Evolutionary conservation across 345 rosid genomes (phyloP), one percentile per base, ranked within the genome.

Genomic region (Pugionium dolabratum): DNA sequence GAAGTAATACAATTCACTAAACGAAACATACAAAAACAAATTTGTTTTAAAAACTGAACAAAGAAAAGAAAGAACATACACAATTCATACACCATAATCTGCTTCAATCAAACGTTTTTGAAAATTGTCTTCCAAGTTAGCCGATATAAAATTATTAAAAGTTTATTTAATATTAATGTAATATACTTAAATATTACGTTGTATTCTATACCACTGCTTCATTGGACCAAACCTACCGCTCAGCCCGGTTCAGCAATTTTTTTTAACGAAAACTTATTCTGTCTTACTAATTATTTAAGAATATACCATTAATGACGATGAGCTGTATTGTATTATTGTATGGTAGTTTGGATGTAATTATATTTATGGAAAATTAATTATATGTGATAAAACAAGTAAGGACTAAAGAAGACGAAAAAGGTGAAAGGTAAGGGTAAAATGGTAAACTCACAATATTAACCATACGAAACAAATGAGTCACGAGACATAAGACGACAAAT

Each of bases 401-500:
- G 9, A 7, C 9, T 30, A 31, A 46, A 7, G 64, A 46, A 25
- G 32, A 60, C 18, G 25, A 60, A 46, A 25, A 2, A 18, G 28
- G 9, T 33, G 9, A 2, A 7, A 27, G 7, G 6, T 35, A 64
- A n/a, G 69, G 59, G 41, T 42, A 52, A 31, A 64, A 6, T 39
- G 65, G n/a, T 49, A 31, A 37, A 58, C 58, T 49, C 58, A 58
- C 6, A 47, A 50, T 31, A 49, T 25, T 57, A 1, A 9, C 9
- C 54, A 52, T 50, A 8, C 26, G 4, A 69, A 69, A 51, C 62
- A 57, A 54, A 54, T 63, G 76, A 58, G 66, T 75, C 78, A 75
- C 78, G 78, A 69, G 78, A 56, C 43, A 41, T 5, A 46, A 64
- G 50, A 64, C 5, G 51, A 56, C 75, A 71, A 62, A 53, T 30